A percentile compares a stretch with the other conserved stretches of the same genome.
Evolutionary conservation across 2,329 filamentous ascomycete species (phyloP).

Genomic region (Apiospora koreana): DNA sequence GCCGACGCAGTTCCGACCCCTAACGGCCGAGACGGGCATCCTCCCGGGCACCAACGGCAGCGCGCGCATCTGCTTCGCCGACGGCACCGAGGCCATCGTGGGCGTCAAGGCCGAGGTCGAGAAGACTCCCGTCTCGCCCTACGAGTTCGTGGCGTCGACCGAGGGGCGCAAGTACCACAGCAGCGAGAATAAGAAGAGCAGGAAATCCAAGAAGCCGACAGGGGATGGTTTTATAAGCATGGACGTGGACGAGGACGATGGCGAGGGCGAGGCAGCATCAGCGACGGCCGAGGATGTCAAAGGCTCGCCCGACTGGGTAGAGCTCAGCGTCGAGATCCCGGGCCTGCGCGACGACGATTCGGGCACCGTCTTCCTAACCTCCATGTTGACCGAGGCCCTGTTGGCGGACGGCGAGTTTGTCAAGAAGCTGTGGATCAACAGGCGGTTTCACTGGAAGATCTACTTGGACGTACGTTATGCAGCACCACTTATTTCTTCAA

Average conservation of each 20-base stretch:
- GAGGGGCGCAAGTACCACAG: not conserved
- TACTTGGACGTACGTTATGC: constrained; percentile 79
- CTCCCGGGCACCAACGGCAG: constrained; percentile 89
- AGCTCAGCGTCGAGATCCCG: constrained; percentile 89
- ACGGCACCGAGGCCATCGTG: constrained; percentile 94
- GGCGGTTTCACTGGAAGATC: constrained; percentile 92
- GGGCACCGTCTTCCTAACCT: constrained; percentile 80
- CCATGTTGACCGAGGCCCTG: constrained; percentile 87
- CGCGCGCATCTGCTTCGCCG: constrained; percentile 89
- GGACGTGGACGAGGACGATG: constrained; percentile 41
- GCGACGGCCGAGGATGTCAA: constrained; percentile 23
- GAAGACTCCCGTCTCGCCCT: constrained; percentile 52
- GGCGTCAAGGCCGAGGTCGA: constrained; percentile 96
- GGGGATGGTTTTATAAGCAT: constrained; percentile 30
- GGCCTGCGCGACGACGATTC: constrained; percentile 90
- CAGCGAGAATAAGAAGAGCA: constrained; percentile 20
- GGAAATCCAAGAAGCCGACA: constrained; percentile 27
- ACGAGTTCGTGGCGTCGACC: constrained; percentile 18
- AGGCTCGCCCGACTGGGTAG: constrained; percentile 74
- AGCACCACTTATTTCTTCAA: not conserved
- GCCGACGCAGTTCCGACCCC: constrained; percentile 83
- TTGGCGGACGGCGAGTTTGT: constrained; percentile 70
- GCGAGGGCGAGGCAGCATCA: constrained; percentile 25
- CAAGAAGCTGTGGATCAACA: constrained; percentile 81
- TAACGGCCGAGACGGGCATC: constrained; percentile 88